Conservation (phyloP, 345 rosid genomes). For the Kandelia obovata region DNA sequence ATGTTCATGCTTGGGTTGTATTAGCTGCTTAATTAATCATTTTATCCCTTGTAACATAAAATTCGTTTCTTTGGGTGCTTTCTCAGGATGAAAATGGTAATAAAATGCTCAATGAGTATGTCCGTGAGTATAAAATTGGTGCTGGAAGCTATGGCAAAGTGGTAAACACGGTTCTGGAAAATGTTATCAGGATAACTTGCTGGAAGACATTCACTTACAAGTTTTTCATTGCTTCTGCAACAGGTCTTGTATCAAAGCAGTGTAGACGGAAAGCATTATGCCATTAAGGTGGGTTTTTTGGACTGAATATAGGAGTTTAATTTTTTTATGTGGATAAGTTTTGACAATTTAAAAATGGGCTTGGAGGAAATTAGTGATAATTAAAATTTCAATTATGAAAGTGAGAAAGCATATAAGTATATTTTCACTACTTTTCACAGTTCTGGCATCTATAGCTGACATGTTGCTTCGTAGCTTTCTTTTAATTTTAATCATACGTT, state of each 20-base stretch:
- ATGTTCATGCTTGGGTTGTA: neutral
- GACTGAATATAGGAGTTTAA: constrained; percentile 1
- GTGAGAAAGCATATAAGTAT: neutral
- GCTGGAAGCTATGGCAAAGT: constrained; percentile 99
- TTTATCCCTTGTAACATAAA: neutral
- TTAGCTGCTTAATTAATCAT: constrained; percentile 4
- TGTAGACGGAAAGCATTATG: constrained; percentile 74
- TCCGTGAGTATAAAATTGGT: constrained; percentile 80
- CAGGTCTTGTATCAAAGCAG: constrained; percentile 85
- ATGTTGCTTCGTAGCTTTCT: neutral
- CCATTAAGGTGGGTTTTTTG: constrained; percentile 68
- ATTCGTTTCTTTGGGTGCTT: constrained; percentile 8
- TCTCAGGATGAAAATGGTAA: constrained; percentile 89
- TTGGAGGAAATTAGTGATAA: neutral
- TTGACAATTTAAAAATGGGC: neutral
- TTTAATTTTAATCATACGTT: neutral
- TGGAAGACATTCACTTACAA: constrained; percentile 7
- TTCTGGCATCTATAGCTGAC: neutral
- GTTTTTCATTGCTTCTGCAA: constrained; percentile 17
- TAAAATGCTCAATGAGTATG: constrained; percentile 86
- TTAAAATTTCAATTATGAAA: neutral
- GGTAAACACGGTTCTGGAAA: constrained; percentile 48
- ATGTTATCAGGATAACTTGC: constrained; percentile 4
- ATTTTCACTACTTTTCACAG: neutral
- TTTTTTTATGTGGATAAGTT: constrained; percentile 2